Evolutionary conservation across 2,329 filamentous ascomycete genomes (phyloP).

Genomic region (Trichoderma endophyticum): DNA sequence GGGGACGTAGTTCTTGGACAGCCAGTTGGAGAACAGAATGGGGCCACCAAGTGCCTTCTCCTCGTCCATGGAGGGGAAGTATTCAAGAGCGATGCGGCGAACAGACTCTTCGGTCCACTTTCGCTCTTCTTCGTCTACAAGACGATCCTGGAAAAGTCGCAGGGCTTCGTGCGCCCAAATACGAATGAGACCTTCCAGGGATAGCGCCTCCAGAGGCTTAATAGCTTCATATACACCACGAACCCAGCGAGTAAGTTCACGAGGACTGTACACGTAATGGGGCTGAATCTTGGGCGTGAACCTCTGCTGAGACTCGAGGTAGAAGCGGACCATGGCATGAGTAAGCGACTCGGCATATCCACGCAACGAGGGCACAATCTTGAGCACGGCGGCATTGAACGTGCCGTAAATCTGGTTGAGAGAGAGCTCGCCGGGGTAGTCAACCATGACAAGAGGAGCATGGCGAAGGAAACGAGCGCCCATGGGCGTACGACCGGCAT

Average conservation of each 20-base stretch:
- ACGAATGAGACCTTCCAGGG: slow-evolving; percentile 85
- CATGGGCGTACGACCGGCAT: slow-evolving; percentile 92
- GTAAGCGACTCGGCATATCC: slow-evolving; percentile 93
- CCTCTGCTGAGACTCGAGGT: slow-evolving; percentile 86
- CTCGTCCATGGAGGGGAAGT: slow-evolving; percentile 95
- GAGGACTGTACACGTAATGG: slow-evolving; percentile 98
- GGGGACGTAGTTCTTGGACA: slow-evolving; percentile 97
- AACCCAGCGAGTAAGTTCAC: slow-evolving; percentile 97
- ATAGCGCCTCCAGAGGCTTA: slow-evolving; percentile 80
- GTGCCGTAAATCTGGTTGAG: slow-evolving; percentile 97
- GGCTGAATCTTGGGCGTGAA: slow-evolving; percentile 97
- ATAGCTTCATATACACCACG: slow-evolving; percentile 97
- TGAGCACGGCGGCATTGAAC: slow-evolving; percentile 93
- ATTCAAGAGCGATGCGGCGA: slow-evolving; percentile 78
- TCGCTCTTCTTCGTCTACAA: slow-evolving; percentile 90
- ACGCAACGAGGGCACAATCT: slow-evolving; percentile 91
- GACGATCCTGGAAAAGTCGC: slow-evolving; percentile 92
- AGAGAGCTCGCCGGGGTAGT: slow-evolving; percentile 94
- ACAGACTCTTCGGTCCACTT: slow-evolving; percentile 93
- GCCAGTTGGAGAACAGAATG: slow-evolving; percentile 98
- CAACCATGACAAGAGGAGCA: slow-evolving; percentile 98
- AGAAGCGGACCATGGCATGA: slow-evolving; percentile 96
- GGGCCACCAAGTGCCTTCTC: slow-evolving; percentile 84
- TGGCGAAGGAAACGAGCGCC: slow-evolving; percentile 92
- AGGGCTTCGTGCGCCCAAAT: slow-evolving; percentile 99